Conservation (phyloP, 2,329 filamentous ascomycete species). For the Emmonsia crescens region DNA sequence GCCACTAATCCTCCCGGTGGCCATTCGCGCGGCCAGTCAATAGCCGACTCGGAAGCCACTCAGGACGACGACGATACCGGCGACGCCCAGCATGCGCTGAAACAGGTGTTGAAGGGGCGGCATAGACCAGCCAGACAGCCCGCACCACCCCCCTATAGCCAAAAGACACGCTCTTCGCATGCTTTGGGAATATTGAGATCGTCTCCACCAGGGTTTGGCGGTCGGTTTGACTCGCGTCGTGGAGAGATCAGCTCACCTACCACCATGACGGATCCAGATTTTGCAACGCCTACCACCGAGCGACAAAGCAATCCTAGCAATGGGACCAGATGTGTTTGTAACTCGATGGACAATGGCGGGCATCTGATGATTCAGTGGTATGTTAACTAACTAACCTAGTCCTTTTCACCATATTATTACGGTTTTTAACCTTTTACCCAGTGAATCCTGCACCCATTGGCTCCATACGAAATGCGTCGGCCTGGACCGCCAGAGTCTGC, state of each 20-base stretch:
- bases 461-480: conserved; percentile 50
- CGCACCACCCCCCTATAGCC: conserved; percentile 19
- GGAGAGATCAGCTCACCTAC: conserved; percentile 39
- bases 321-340: conserved; percentile 49
- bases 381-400: conserved; percentile 15
- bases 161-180: conserved; percentile 21
- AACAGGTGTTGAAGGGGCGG: conserved; percentile 31
- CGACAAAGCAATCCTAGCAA: conserved; percentile 41
- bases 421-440: conserved; percentile 14
- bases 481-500: conserved; percentile 37
- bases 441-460: conserved; percentile 54
- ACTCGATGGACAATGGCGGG: conserved; percentile 42
- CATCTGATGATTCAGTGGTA: conserved; percentile 51
- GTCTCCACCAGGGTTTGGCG: conserved; percentile 31
- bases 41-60: conserved; percentile 15
- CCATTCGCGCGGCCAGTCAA: conserved; percentile 14
- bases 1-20: conserved; percentile 17
- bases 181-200: conserved; percentile 27
- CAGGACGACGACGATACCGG: conserved; percentile 21
- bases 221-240: conserved; percentile 28
- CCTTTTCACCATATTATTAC: background rate
- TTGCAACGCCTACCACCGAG: conserved; percentile 44
- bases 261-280: conserved; percentile 39
- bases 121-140: conserved; percentile 18
- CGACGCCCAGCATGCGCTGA: conserved; percentile 38